Evolutionary conservation across 2,329 filamentous ascomycete genomes (phyloP), one percentile per base, ranked within the genome.

Genomic region (Orbilia oligospora): DNA sequence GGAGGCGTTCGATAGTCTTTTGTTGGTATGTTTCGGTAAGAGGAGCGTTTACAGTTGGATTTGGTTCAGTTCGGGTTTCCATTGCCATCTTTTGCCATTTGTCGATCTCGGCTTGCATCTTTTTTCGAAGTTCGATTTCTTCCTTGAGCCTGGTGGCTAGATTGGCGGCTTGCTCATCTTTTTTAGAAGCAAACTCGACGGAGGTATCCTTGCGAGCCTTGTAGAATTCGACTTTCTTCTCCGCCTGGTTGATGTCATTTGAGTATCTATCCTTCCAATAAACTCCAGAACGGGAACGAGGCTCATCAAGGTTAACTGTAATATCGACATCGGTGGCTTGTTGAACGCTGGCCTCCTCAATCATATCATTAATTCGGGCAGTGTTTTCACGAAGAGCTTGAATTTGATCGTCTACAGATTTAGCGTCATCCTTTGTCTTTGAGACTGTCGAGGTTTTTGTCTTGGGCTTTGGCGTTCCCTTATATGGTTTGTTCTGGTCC

Each of bases 261-360:
- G 81, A 80, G 48, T 81, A 80, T 46, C 81, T 81, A 38, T 82
- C 81, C 55, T 82, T 82, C 81, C 81, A 82, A 65, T 81, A 82
- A 55, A 81, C 72, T 1, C 81, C 81, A 22, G 81, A 82, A 20
- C 73, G 67, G 27, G 81, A 82, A 18, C 80, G 77, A 24, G 81
- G 81, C 8, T 71, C 78, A 49, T 81, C 81, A 18, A 82, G 76
- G 58, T 82, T 81, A 41, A 71, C 69, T 12, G 80, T 82, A 6
- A 80, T 51, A 63, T 81, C 80, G 10, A 41, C 61, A 6, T 81
- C 80, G 53, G 58, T 53, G 0, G 51, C 46, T n/a, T 49, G 33
- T 38, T 63, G 49, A 24, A 79, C 56, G 33, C 71, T 75, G 22
- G 80, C 80, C 44, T 81, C 81, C 2, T 81, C 79, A 8, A 82